phyloP scores from a whole-genome alignment of 1,139 yeast species.

The Scheffersomyces stambukii region DNA sequence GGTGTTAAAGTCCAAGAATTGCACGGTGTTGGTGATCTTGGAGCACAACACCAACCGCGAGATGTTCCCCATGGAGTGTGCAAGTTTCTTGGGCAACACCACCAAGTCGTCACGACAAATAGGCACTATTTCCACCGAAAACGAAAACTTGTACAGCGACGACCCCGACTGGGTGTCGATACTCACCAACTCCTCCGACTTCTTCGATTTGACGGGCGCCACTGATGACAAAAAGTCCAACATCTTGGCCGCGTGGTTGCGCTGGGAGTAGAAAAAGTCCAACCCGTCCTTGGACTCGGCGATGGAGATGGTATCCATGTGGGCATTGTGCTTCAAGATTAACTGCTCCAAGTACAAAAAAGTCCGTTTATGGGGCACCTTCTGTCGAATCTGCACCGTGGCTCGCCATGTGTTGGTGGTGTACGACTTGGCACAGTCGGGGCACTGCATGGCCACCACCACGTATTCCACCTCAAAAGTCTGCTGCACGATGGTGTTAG shows the following conservation, averaged over 20 bases:
- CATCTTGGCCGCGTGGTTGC: constrained; percentile 92
- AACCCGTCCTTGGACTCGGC: constrained; percentile 92
- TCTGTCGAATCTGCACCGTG: constrained; percentile 93
- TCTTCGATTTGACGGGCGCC: constrained; percentile 81
- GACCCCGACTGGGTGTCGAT: constrained; percentile 91
- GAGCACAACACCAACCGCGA: constrained; percentile 82
- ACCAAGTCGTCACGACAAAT: constrained; percentile 96
- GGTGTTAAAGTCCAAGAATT: constrained; percentile 81
- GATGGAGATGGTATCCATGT: constrained; percentile 88
- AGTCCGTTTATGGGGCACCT: constrained; percentile 94
- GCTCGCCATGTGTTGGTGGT: constrained; percentile 98
- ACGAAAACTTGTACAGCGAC: constrained; percentile 84
- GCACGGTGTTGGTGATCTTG: constrained; percentile 74
- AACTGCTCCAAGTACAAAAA: constrained; percentile 92
- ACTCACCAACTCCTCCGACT: constrained; percentile 87
- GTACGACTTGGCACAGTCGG: constrained; percentile 96
- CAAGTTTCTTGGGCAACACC: constrained; percentile 79
- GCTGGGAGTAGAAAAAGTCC: constrained; percentile 86
- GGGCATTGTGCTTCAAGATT: constrained; percentile 90
- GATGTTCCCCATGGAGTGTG: constrained; percentile 81
- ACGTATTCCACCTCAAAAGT: constrained; percentile 92
- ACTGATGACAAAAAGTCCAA: constrained; percentile 83
- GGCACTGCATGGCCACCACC: constrained; percentile 95
- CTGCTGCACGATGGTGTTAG: constrained; percentile 90
- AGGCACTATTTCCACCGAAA: constrained; percentile 93